Base-by-base conservation (phyloP, 2,329 filamentous ascomycete species). In the Fusarium secorum region DNA sequence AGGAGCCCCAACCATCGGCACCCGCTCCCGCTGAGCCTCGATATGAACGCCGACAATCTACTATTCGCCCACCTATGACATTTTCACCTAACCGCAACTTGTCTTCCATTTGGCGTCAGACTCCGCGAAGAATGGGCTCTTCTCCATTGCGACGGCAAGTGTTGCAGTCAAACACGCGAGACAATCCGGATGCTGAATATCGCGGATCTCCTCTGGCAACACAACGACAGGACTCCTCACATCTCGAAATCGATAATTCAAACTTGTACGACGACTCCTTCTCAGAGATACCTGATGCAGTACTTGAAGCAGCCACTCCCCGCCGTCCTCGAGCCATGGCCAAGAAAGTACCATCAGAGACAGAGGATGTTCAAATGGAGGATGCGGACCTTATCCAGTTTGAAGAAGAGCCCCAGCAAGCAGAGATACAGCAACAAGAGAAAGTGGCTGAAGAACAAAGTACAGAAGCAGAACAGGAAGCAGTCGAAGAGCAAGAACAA, bases 261-360 rank as follows among this genome's bases (percentile, higher is more conserved):
- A 78, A 77, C 41, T 53, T 77, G 32, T 86, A 87, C 46, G 85
- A 88, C 2, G 87, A 89, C 67, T 87, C 86, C 0, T 89, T 89
- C 70, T 89, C 87, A 1, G 85, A 87, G 55, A 86, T 89, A 20
- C 86, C 87, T 1, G 83, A 86, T 20, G 81, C 78, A 7, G 79
- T 88, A 5, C 81, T 89, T 7, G 81, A 81, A 18, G 85, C 85
- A 32, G 87, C 85, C 8, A 86, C 83, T 3, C 86, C 83, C 2
- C 78, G 75, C 32, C 81, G 74, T 20, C 67, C 75, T 18, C 60
- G 30, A 62, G 45, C 33, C 26, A 30, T 14, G 18, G 14, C 32
- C 20, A 63, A 54, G 13, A 45, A 60, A 11, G 39, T 54, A 6
- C 26, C 46, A 22, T 24, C 35, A 15, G 60, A 68, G 11, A 65